Base-by-base conservation (phyloP, 164 flowering plant genomes). In the Echeveria elegans region DNA sequence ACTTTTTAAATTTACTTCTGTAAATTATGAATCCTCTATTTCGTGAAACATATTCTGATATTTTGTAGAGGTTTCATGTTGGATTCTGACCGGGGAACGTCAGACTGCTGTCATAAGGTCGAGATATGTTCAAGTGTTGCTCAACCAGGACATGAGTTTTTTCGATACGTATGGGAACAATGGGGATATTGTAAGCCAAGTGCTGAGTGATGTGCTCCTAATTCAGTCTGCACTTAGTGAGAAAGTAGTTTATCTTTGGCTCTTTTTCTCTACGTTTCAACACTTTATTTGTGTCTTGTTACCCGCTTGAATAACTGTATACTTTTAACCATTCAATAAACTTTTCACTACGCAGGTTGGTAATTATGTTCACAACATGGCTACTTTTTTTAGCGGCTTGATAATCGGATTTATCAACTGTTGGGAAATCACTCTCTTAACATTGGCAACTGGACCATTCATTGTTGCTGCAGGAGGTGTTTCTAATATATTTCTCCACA, bases 141-240 rank as follows among this genome's bases (percentile, higher is more conserved):
- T 94, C 68, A 88, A 88, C 68, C 99, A 94, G 74, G 97, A 94
- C 74, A 94, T 94, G 96, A 89, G 97, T 70, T 94, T 94, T 74
- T 91, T 94, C 78, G 96, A 94, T 77, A 94, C 97, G 6, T 94
- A 91, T 61, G 96, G 97, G 63, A 87, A 94, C 77, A 94, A 94
- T 73, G 99, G 99, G 63, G 99, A 94, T 72, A 94, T 94, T 71
- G 99, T 94, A 74, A 94, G 99, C 82, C 99, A 94, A 84, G 99
- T 94, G 18, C 69, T 94, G 78, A 87, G 97, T 78, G 99, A 94
- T 78, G 96, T 94, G 70, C 82, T 94, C 63, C 93, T 94, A 68
- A 88, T 94, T 69, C 99, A 94, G 71, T 91, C 99, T 78, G 99
- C 99, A 65, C 85, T 94, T 60, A 94, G 99, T 86, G 99, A 94